Conservation (phyloP, 2,329 filamentous ascomycete species). For the Chalara sp. region DNA sequence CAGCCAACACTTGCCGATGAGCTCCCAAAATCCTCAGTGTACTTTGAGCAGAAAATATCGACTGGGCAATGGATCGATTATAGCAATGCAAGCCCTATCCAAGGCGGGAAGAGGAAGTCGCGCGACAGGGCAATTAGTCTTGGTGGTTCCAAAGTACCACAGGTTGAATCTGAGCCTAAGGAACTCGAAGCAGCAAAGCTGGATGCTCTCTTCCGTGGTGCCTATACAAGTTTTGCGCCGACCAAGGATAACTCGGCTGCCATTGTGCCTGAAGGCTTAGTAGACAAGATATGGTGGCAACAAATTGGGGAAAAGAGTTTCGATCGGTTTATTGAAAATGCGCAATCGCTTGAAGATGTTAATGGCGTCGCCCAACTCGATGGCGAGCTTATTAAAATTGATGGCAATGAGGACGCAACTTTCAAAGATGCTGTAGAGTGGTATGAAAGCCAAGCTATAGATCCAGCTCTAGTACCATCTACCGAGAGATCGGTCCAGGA, state of each 20-base stretch:
- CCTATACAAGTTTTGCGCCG: conserved; percentile 75
- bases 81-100: conserved; percentile 53
- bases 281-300: conserved; percentile 72
- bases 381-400: conserved; percentile 1
- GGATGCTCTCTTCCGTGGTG: conserved; percentile 68
- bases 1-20: conserved; percentile 26
- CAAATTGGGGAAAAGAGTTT: conserved; percentile 60
- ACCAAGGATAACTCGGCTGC: conserved; percentile 67
- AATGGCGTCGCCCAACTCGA: conserved; percentile 1
- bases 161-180: conserved; percentile 33
- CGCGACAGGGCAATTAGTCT: conserved; percentile 66
- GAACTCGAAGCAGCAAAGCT: conserved; percentile 60
- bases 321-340: conserved; percentile 49
- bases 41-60: conserved; percentile 59
- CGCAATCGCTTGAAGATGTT: conserved; percentile 8
- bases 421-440: conserved; percentile 46
- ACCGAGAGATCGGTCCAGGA: conserved; percentile 47
- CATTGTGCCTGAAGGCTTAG: conserved; percentile 59
- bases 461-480: conserved; percentile 44
- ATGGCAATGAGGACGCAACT: conserved; percentile 30
- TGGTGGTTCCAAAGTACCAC: conserved; percentile 51
- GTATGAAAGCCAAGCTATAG: conserved; percentile 51
- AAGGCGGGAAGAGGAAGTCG: conserved; percentile 54
- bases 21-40: conserved; percentile 41
- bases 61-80: conserved; percentile 67